Evolutionary conservation across 768 basidiomycete species (phyloP), one percentile per base, ranked within the genome.

Genomic region (Boletus speciosus): DNA sequence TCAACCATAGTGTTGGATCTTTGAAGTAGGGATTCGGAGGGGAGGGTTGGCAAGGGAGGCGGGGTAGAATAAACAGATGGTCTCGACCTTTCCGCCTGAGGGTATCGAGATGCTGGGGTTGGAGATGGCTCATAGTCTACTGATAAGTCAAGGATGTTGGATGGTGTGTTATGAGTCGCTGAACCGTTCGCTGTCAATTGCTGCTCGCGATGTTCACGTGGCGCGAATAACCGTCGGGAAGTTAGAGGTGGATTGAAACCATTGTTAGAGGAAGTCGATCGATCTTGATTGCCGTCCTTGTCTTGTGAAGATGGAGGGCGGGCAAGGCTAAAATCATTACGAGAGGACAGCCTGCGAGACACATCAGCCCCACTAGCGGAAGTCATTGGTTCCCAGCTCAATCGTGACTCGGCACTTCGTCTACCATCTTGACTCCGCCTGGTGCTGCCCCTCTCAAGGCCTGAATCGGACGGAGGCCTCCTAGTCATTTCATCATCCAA

Each of bases 341-440:
- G 71, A 37, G 63, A 51, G 36, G 67, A 54, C 12, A 72, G 51
- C 27, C 71, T 62, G 27, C 66, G 61, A 41, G 63, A 65, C 7
- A 72, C 16, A 23, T 69, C 62, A 46, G 60, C 62, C 48, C 62
- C 54, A 21, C 54, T 49, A 37, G 55, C 37, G 32, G 64, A 56
- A 15, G 54, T 56, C 54, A 58, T 37, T 19, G 68, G 71, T 34
- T 79, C 79, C 78, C 76, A 80, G 54, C 79, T 77, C 36, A 72
- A 63, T 45, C 78, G 67, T 11, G 74, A 73, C 49, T 78, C 82
- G 55, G 77, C 62, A 56, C 85, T 84, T 54, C 74, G 71, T 55
- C 84, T 71, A 4, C 80, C 82, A 52, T 85, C 84, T n/a, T 75
- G 74, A 60, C 82, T 78, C 54, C 71, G 75, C 59, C 77, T 72